Evolutionary conservation across 139 green algal species (phyloP), one percentile per base, ranked within the genome.

Genomic region (Micractinium conductrix): DNA sequence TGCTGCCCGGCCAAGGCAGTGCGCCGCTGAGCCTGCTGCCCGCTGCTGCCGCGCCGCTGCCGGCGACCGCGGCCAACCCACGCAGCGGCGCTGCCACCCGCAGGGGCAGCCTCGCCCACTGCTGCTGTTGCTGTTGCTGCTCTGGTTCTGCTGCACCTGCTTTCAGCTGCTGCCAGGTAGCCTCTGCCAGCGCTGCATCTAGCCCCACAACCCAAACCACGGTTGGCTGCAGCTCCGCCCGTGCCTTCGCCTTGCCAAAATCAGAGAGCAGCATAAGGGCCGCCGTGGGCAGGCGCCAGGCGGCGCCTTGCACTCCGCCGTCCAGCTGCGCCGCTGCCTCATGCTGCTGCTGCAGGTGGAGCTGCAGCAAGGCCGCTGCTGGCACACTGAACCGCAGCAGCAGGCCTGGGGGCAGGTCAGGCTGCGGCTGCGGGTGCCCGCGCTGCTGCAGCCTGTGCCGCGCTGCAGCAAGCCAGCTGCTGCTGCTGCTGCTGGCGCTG

Each of bases 301-400:
- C 68, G 21, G n/a, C 68, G 12, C 68, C 38, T 35, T 28, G 8
- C 53, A 19, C 53, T 62, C 19, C 19, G 42, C 42, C 26, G 60
- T 26, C 60, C n/a, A 14, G 12, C 33, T 44, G 65, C 33, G 42
- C 71, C 14, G 28, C n/a, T n/a, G n/a, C n/a, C n/a, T n/a, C 71
- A 40, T 33, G 42, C 50, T 50, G 43, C 48, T 42, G 0, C 4
- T 70, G 38, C 37, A 72, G 26, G 37, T 73, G 76, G 26, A 73
- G 76, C 55, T 2, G 9, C 37, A 35, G 35, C 22, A 72, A 6
- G 19, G 40, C 40, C 6, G 76, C 40, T 33, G 76, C 58, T 0
- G 76, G 76, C 26, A 82, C 58, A 40, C 38, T 16, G 24, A 82
- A 82, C 7, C 22, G 55, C 40, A 71, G 58, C 55, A 82, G 17